Evolutionary conservation across 495 filamentous ascomycete genomes (phyloP), one percentile per base, ranked within the genome.

Genomic region (Physcia stellaris): DNA sequence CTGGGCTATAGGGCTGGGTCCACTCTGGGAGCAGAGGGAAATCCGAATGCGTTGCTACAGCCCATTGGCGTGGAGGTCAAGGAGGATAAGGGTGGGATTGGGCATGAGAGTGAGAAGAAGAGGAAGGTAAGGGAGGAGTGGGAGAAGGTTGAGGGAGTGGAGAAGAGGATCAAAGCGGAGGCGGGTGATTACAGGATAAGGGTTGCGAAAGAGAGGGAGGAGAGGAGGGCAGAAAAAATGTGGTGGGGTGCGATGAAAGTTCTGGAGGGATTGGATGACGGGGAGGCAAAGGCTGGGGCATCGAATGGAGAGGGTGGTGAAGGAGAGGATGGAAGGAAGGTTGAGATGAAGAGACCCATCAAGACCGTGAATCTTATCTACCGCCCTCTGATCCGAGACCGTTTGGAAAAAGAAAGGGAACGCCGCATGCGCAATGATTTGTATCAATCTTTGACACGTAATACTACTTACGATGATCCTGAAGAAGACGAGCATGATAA

Each of bases 71-170:
- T 92, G 2, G 54, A 61, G 13, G 60, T 87, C 45, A 93, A 92
- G 52, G 80, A 87, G 24, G 81, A 79, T 46, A 65, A 81, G 13
- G 77, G 77, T n/a, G 90, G 90, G 0, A 88, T 98, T 41, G 90
- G 90, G 0, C 55, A 86, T 40, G 81, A 86, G 39, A 75, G 64
- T 18, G 83, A 92, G 58, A 73, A 77, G 54, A 94, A 92, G 63
- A 62, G 84, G 32, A 87, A 84, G 54, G 63, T 93, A 19, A 58
- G 69, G 9, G 84, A 86, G 57, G 73, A 72, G 35, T 65, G 59
- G 1, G 69, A 63, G 45, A 66, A 66, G 29, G 53, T 61, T 0
- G 73, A 69, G 32, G 56, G 55, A 32, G 50, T 50, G 35, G 61
- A 52, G 19, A 83, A 82, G 54, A 75, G 70, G 51, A 62, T 68